Conservation (phyloP, 257 asterid genomes). For the Schizonepeta tenuifolia region DNA sequence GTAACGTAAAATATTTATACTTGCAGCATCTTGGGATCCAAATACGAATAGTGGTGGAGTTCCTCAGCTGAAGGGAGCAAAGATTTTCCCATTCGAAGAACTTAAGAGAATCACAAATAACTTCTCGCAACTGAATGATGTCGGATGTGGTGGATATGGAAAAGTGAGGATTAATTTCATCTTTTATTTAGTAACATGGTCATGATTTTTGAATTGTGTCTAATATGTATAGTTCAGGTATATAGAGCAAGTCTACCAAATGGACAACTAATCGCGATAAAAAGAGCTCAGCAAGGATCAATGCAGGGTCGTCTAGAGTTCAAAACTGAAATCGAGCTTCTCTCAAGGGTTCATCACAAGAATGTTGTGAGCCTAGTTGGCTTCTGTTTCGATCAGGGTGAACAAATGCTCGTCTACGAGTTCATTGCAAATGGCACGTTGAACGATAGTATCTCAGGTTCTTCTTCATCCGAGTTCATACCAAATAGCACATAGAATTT, state of each 20-base stretch:
- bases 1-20: background rate
- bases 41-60: slow-evolving; percentile 71
- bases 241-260: slow-evolving; percentile 69
- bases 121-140: slow-evolving; percentile 64
- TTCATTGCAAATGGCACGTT: slow-evolving; percentile 74
- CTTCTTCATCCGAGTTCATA: no score
- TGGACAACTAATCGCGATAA: slow-evolving; percentile 72
- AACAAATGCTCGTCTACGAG: slow-evolving; percentile 84
- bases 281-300: slow-evolving; percentile 84
- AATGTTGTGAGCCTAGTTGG: slow-evolving; percentile 80
- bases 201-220: background rate
- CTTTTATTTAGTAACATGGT: background rate
- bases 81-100: slow-evolving; percentile 72
- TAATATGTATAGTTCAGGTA: slow-evolving; percentile 46
- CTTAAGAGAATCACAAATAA: slow-evolving; percentile 71
- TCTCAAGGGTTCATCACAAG: slow-evolving; percentile 96
- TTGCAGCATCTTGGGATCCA: slow-evolving; percentile 78
- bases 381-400: slow-evolving; percentile 78
- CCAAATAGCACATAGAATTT: no score
- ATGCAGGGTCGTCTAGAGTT: slow-evolving; percentile 82
- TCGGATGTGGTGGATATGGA: slow-evolving; percentile 92
- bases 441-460: slow-evolving; percentile 86
- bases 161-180: slow-evolving; percentile 49
- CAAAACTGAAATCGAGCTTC: slow-evolving; percentile 94
- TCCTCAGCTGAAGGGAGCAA: slow-evolving; percentile 83